These are phyloP conservation scores for Neoboletus magnificus DNA, from an alignment of 768 basidiomycete species.

Conservation along the genomic window DNA sequence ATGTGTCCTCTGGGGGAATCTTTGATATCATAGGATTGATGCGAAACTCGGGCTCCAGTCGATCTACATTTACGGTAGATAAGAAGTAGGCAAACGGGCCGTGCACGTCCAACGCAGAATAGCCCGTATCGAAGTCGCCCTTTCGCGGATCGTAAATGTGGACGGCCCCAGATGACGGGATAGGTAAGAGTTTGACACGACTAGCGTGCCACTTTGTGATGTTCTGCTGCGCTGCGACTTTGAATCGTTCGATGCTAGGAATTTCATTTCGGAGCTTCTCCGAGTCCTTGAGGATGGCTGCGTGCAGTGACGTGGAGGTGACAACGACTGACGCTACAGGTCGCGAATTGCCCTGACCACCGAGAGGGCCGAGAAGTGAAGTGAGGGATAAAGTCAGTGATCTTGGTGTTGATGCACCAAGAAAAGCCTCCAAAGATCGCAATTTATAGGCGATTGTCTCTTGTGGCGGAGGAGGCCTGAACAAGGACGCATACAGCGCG, in stretches of 20 bases:
- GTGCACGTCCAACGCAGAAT: conserved; percentile 43
- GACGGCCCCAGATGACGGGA: conserved; percentile 38
- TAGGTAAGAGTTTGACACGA: conserved; percentile 53
- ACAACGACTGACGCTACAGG: conserved; percentile 70
- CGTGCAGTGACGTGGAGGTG: conserved; percentile 81
- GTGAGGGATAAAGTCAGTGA: conserved; percentile 57
- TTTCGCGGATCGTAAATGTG: conserved; percentile 58
- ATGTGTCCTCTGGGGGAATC: conserved; percentile 41
- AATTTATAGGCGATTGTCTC: conserved; percentile 43
- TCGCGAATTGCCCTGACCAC: conserved; percentile 12
- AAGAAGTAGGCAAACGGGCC: conserved; percentile 90
- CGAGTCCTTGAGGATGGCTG: conserved; percentile 78
- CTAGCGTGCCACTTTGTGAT: conserved; percentile 68
- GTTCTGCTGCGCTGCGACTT: conserved; percentile 78
- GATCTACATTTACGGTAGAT: conserved; percentile 76
- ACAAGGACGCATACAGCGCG: conserved; percentile 79
- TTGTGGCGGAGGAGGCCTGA: conserved; percentile 43
- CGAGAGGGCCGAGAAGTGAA: conserved; percentile 37
- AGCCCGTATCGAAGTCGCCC: conserved; percentile 40
- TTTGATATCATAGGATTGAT: conserved; percentile 62
- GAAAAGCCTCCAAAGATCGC: conserved; percentile 52
- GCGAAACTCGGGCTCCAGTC: conserved; percentile 79
- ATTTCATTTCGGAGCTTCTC: conserved; percentile 65
- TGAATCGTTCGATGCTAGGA: conserved; percentile 84
- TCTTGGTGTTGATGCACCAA: conserved; percentile 35